Percentiles rank a stretch among this genome's conserved stretches.
phyloP scores from a whole-genome alignment of 148 eudicot genomes.

The Cornus controversa region DNA sequence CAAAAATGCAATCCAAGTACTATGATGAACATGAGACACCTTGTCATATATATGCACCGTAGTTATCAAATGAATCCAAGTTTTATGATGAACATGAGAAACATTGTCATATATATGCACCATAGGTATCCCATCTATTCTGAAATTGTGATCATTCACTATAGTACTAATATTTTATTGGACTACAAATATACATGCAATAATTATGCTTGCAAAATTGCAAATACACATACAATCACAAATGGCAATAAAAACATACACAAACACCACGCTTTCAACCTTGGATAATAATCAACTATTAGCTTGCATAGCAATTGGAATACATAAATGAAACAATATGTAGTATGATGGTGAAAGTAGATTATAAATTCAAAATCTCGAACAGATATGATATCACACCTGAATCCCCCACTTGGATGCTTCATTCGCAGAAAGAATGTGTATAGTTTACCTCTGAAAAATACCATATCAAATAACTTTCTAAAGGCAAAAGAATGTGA shows the following conservation, averaged over 20 bases:
- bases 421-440: constrained; percentile 80
- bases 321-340: neutral
- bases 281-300: neutral
- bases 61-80: no score
- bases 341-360: neutral
- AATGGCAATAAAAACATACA: neutral
- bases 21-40: no score
- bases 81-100: neutral
- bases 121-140: neutral
- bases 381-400: constrained; percentile 35
- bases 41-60: neutral
- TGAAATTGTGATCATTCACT: no score
- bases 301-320: neutral
- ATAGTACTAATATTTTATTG: neutral
- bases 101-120: neutral
- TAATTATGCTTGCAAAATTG: no score
- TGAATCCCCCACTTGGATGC: constrained; percentile 78
- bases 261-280: neutral
- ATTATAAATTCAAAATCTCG: neutral
- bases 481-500: neutral
- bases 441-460: constrained; percentile 51
- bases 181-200: neutral
- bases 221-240: neutral
- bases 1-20: no score
- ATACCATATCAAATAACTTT: neutral